Conservation (phyloP, 2,329 filamentous ascomycete genomes). For the Aspergillus sp. region DNA sequence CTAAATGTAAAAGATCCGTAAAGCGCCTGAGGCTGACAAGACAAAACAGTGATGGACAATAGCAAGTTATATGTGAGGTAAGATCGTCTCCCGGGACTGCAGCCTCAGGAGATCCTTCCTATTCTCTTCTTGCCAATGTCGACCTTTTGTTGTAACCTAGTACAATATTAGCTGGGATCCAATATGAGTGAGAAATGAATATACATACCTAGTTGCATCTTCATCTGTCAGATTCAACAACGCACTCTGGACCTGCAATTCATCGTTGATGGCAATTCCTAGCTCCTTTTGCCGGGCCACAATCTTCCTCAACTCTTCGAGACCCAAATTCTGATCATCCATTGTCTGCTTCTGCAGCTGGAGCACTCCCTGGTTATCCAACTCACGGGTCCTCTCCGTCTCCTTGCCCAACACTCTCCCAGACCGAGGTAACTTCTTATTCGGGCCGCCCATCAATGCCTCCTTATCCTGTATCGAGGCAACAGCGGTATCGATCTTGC, state of each 20-base stretch:
- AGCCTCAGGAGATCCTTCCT: slow-evolving; percentile 40
- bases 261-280: slow-evolving; percentile 59
- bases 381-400: slow-evolving; percentile 57
- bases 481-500: slow-evolving; percentile 39
- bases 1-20: no score
- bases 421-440: slow-evolving; percentile 32
- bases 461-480: slow-evolving; percentile 45
- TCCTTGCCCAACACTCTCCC: slow-evolving; percentile 51
- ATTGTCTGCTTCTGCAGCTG: slow-evolving; percentile 61
- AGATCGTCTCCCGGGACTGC: no score
- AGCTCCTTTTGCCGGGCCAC: slow-evolving; percentile 58
- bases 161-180: slow-evolving; percentile 3
- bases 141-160: slow-evolving; percentile 41
- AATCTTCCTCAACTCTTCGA: slow-evolving; percentile 55
- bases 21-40: no score
- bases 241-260: slow-evolving; percentile 58
- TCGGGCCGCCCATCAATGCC: slow-evolving; percentile 31
- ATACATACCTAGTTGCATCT: slow-evolving; percentile 47
- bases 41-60: no score
- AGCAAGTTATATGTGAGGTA: no score
- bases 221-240: slow-evolving; percentile 56
- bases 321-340: slow-evolving; percentile 56
- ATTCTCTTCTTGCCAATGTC: slow-evolving; percentile 45
- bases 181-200: slow-evolving; percentile 1
- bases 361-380: slow-evolving; percentile 61